Evolutionary conservation across 2,329 filamentous ascomycete genomes (phyloP), one percentile per base, ranked within the genome.

Genomic region (Sporothrix pseudoabietina): DNA sequence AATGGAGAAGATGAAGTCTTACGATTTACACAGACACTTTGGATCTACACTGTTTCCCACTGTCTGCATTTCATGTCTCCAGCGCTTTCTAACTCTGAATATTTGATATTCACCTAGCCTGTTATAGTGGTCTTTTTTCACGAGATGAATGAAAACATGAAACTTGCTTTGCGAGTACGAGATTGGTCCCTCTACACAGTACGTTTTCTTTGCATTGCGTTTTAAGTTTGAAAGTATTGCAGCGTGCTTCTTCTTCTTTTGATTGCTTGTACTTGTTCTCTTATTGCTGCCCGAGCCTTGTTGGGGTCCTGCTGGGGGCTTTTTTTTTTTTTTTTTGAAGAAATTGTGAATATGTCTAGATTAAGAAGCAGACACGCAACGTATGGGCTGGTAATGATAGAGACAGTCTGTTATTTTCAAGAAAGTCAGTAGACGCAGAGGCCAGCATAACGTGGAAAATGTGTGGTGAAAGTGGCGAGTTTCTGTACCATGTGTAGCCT

Each of bases 1-100:
- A 44, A 47, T 47, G 19, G 61, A 66, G 39, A 66, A 30, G 61
- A 66, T 66, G 61, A 66, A 30, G 39, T 66, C 61, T 30, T 66
- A 66, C 61, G 39, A 66, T 66, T 47, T 47, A 19, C 61, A 66
- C 19, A 57, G 6, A 16, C 39, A 16, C 22, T 26, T 22, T 16
- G n/a, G n/a, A 44, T 49, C 14, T 14, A 55, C 30, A 3, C 16
- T 30, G 6, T 4, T 16, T 41, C 30, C 35, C 19, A 44, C 39
- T 63, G 8, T 39, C 9, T 30, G 19, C 1, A 26, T 6, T 12
- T 26, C 52, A 12, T 55, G 47, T 19, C 47, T 49, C 14, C 2
- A 49, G 14, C 14, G 16, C 47, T 2, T 49, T 55, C 9, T 55
- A 26, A 49, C 41, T 44, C 9, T 9, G 41, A 6, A 44, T 44